phyloP scores from a whole-genome alignment of 306 rosid genomes.

The Lagenaria siceraria region DNA sequence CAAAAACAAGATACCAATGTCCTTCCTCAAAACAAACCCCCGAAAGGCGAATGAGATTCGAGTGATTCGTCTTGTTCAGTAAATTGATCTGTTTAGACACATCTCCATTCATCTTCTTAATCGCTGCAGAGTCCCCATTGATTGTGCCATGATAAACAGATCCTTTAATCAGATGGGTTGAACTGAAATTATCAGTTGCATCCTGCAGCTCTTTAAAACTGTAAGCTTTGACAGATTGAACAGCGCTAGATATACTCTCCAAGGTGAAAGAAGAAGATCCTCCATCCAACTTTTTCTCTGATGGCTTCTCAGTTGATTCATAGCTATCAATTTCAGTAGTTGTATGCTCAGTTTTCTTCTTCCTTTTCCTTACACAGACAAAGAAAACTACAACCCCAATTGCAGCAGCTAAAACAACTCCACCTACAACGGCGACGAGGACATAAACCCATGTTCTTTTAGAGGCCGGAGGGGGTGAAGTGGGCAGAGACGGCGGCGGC shows the following conservation, averaged over 20 bases:
- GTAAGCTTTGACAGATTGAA: slow-evolving; percentile 57
- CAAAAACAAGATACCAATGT: slow-evolving; percentile 67
- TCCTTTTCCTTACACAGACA: not conserved
- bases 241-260: slow-evolving; percentile 36
- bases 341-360: slow-evolving; percentile 3
- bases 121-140: slow-evolving; percentile 52
- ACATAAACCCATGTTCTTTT: slow-evolving; percentile 57
- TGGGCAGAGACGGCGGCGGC: not conserved
- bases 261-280: slow-evolving; percentile 26
- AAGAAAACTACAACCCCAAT: slow-evolving; percentile 4
- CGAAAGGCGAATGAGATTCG: slow-evolving; percentile 60
- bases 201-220: slow-evolving; percentile 42
- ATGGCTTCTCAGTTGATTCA: slow-evolving; percentile 23
- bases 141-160: slow-evolving; percentile 43
- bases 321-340: slow-evolving; percentile 13
- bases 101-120: slow-evolving; percentile 53
- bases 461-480: slow-evolving; percentile 23
- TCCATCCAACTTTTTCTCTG: slow-evolving; percentile 16
- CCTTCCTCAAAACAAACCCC: slow-evolving; percentile 68
- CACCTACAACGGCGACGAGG: slow-evolving; percentile 37
- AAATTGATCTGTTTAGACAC: slow-evolving; percentile 57
- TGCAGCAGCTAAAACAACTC: not conserved
- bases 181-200: slow-evolving; percentile 58
- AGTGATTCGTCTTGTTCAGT: slow-evolving; percentile 58
- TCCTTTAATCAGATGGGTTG: slow-evolving; percentile 39